Percentiles rank a stretch among this genome's conserved stretches.
Conservation (phyloP, 148 eudicot genomes). For the Euryodendron excelsum region DNA sequence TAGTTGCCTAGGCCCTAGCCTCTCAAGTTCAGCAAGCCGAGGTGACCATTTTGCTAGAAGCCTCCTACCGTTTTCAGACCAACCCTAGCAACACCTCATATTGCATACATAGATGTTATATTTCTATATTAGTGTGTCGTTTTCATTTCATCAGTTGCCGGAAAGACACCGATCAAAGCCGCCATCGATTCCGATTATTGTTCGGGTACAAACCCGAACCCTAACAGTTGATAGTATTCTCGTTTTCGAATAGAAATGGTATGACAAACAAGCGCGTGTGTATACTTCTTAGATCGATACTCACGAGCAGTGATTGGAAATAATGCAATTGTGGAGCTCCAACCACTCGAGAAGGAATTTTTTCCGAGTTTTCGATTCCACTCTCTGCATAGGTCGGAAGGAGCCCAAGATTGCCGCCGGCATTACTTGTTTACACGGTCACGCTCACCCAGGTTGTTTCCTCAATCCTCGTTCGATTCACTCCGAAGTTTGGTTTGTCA, state of each 20-base stretch:
- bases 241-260: not conserved
- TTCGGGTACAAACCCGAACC: constrained; percentile 1
- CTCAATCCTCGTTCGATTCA: not conserved
- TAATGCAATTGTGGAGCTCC: constrained; percentile 29
- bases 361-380: not conserved
- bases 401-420: constrained; percentile 23
- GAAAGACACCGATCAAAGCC: not conserved
- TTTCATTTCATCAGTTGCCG: no score
- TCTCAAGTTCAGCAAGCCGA: no score
- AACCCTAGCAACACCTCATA: not conserved
- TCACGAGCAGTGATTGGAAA: constrained; percentile 15
- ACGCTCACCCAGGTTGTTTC: not conserved
- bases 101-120: not conserved
- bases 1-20: not conserved
- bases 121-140: no score
- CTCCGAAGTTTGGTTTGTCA: constrained; percentile 54
- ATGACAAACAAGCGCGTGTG: not conserved
- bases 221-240: not conserved
- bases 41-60: no score
- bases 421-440: constrained; percentile 17
- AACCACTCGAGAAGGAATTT: constrained; percentile 10
- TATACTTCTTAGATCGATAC: not conserved
- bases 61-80: no score
- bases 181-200: not conserved
- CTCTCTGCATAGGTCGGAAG: constrained; percentile 3